Percentiles rank a stretch among this genome's conserved stretches.
phyloP scores from a whole-genome alignment of 192 early-diverging fungal genomes.

The Podochytrium sp. region DNA sequence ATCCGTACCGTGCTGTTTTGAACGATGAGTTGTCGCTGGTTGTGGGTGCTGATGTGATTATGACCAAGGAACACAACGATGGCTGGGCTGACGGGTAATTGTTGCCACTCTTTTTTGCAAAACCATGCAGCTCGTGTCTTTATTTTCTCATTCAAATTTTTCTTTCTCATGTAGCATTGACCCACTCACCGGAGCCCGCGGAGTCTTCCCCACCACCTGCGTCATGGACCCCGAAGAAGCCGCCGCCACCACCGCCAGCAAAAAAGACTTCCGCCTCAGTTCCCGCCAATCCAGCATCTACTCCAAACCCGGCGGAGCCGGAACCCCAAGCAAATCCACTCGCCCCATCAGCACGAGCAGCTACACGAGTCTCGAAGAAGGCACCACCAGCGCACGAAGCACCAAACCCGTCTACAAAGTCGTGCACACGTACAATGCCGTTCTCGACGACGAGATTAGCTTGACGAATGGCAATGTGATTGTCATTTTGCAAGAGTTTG shows the following conservation, averaged over 20 bases:
- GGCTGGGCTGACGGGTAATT: constrained; percentile 40
- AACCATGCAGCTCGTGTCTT: not conserved
- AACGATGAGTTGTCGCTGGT: constrained; percentile 37
- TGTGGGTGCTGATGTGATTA: constrained; percentile 34
- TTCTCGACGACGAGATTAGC: constrained; percentile 38
- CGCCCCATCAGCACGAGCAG: not conserved
- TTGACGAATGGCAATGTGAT: constrained; percentile 33
- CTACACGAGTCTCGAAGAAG: not conserved
- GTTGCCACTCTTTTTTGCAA: not conserved
- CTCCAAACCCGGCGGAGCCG: not conserved
- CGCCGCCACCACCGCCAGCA: not conserved
- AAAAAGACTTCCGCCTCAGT: constrained; percentile 1
- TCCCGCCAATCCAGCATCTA: constrained; percentile 11
- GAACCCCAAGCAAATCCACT: too few relatives aligned
- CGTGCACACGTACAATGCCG: constrained; percentile 35
- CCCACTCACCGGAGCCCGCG: constrained; percentile 31
- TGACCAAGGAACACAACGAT: constrained; percentile 41
- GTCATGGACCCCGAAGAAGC: constrained; percentile 29
- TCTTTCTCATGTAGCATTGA: constrained; percentile 1
- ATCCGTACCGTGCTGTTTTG: constrained; percentile 31
- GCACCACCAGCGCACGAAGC: not conserved
- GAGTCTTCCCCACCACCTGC: constrained; percentile 42
- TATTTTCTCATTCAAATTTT: constrained; percentile 4
- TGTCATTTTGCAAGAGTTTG: constrained; percentile 39
- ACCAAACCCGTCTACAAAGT: constrained; percentile 7